These are phyloP conservation scores for Neofusicoccum sp. DNA, from an alignment of 2,329 filamentous ascomycete genomes.

Conservation along the genomic window DNA sequence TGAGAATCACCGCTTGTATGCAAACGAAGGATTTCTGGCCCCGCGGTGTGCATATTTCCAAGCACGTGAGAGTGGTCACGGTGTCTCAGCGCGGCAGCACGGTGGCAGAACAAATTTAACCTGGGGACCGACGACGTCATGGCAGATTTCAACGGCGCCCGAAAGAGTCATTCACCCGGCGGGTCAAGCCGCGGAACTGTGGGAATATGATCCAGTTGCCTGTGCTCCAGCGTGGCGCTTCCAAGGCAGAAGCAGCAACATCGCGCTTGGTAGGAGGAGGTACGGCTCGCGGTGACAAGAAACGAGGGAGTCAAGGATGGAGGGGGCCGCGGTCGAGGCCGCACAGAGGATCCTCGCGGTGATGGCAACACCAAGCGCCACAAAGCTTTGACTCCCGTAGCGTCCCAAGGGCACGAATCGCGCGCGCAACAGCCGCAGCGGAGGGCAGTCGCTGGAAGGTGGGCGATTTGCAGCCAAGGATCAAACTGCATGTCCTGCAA, in stretches of 20 bases:
- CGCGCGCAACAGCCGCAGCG: background rate
- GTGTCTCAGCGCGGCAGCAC: conserved; percentile 1
- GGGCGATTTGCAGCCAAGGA: conserved; percentile 3
- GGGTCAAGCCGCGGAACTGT: background rate
- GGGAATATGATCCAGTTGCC: conserved; percentile 4
- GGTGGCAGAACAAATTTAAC: conserved; percentile 7
- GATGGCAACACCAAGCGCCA: conserved; percentile 19
- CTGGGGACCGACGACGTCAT: conserved; percentile 10
- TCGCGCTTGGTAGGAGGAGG: background rate
- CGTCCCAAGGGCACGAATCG: background rate
- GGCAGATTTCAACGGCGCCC: conserved; percentile 11
- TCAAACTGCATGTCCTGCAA: background rate
- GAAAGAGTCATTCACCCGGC: conserved; percentile 15
- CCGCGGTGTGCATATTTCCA: background rate
- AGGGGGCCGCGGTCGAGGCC: background rate
- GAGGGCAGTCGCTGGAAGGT: background rate
- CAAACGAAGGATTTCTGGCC: background rate
- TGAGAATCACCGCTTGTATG: background rate
- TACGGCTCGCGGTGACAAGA: background rate
- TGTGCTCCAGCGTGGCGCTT: background rate
- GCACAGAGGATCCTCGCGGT: conserved; percentile 10
- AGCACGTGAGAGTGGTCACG: background rate
- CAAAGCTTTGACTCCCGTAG: conserved; percentile 19
- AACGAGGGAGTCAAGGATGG: background rate
- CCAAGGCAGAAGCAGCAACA: background rate